Base-by-base conservation (phyloP, 228 moss, liverwort and hornwort genomes). In the Sphagnum fallax region DNA sequence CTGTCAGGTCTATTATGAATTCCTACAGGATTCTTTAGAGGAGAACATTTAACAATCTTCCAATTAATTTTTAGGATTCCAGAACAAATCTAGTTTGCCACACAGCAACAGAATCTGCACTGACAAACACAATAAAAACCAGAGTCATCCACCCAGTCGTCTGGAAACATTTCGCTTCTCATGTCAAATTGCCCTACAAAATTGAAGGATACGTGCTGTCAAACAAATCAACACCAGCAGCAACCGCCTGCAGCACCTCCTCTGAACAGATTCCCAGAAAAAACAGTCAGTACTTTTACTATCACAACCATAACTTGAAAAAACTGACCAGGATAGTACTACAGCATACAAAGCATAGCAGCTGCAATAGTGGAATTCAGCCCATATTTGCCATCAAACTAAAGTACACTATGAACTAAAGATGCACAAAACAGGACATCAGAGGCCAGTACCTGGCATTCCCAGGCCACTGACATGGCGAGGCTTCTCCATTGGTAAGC, bases 401-500 rank as follows among this genome's bases (percentile, higher is more conserved):
- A 32, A 32, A 32, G 32, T 32, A 32, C 32, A 32, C 32, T 32
- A 32, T 32, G 32, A 32, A 32, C 32, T 32, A 32, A 32, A 32
- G 32, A 32, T 32, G 32, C 32, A 32, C 32, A 32, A 32, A 32
- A 32, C 32, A 32, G 55, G 9, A 8, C 55, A 55, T 55, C 55
- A 55, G 55, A 55, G 55, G 9, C 12, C 8, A 1, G 80, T 75
- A 94, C 98, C 98, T 72, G 98, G 98, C 90, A 92, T 89, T 75
- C 92, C 94, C 69, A 98, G 84, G 78, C 93, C 89, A 83, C 92
- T 89, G n/a, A 94, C 77, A 73, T 98, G 98, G 16, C 94, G 92
- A 65, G 85, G 74, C 87, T 91, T 93, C 62, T 86, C 88, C 58
- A 65, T 73, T 2, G 98, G 98, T 77, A 98, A 61, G 74, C 77